A percentile compares a stretch with the other conserved stretches of the same genome.
Evolutionary conservation across 78 protist species (phyloP).

Genomic region (Paulinella micropora): DNA sequence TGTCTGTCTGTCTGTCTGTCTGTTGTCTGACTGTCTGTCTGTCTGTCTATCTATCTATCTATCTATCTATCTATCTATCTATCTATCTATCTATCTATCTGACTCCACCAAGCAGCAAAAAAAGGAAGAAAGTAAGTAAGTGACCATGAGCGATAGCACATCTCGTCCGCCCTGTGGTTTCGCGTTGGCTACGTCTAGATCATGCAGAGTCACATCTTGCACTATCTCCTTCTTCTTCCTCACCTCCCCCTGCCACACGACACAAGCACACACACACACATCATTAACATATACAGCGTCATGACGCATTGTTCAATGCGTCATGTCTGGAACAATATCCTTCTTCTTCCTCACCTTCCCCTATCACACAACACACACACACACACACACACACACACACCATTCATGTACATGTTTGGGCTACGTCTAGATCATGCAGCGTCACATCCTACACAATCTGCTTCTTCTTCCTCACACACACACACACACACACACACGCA

Average conservation of each 20-base stretch:
- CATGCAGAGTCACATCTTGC: slow-evolving; percentile 97
- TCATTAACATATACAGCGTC: background rate
- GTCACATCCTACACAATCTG: slow-evolving; percentile 86
- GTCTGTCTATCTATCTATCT: slow-evolving; percentile 4
- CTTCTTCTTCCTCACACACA: background rate
- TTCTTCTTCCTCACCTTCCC: too few relatives aligned
- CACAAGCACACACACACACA: background rate
- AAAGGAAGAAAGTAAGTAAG: too few relatives aligned
- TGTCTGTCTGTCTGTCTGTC: background rate
- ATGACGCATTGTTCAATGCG: too few relatives aligned
- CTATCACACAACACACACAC: too few relatives aligned
- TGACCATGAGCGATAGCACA: slow-evolving; percentile 88
- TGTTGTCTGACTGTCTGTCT: background rate
- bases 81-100: too few relatives aligned
- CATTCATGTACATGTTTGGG: slow-evolving; percentile 34
- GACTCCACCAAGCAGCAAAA: too few relatives aligned
- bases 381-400: background rate
- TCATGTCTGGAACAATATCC: too few relatives aligned
- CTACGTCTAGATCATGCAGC: slow-evolving; percentile 94
- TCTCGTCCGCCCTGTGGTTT: slow-evolving; percentile 84
- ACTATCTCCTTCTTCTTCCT: slow-evolving; percentile 50
- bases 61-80: too few relatives aligned
- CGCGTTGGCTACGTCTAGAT: slow-evolving; percentile 67
- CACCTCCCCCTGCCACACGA: slow-evolving; percentile 20
- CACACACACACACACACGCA: background rate